Percentiles rank a stretch among this genome's conserved stretches.
phyloP scores from a whole-genome alignment of 2,329 filamentous ascomycete genomes.

The Diaporthe eres region DNA sequence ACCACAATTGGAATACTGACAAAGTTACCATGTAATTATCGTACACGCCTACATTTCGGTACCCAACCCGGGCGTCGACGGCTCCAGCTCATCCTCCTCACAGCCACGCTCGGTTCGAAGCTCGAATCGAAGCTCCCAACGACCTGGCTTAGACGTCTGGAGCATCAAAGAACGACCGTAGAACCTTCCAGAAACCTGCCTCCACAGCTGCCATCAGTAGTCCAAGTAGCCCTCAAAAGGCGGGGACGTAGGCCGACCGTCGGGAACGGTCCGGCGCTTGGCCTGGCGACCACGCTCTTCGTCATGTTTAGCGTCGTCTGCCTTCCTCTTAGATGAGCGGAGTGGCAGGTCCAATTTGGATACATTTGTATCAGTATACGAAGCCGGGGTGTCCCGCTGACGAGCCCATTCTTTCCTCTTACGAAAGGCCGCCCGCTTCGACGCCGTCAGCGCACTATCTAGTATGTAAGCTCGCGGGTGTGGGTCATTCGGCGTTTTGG shows the following conservation, averaged over 20 bases:
- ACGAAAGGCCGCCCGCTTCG: neutral
- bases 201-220: neutral
- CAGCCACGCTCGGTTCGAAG: neutral
- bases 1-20: neutral
- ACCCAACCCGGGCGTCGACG: neutral
- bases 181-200: neutral
- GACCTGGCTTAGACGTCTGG: neutral
- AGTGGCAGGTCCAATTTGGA: neutral
- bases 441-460: neutral
- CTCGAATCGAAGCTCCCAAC: neutral
- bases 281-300: neutral
- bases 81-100: neutral
- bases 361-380: neutral
- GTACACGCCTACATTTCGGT: neutral
- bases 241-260: neutral
- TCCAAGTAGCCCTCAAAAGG: neutral
- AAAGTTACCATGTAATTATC: neutral
- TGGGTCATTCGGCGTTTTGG: too few relatives aligned
- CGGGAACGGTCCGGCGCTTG: neutral
- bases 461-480: neutral
- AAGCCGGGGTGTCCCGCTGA: neutral
- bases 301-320: neutral
- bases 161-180: neutral
- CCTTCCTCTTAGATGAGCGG: too few relatives aligned
- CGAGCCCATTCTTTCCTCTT: neutral